Conservation (phyloP, 2,329 filamentous ascomycete genomes). For the Stylonectria norvegica region DNA sequence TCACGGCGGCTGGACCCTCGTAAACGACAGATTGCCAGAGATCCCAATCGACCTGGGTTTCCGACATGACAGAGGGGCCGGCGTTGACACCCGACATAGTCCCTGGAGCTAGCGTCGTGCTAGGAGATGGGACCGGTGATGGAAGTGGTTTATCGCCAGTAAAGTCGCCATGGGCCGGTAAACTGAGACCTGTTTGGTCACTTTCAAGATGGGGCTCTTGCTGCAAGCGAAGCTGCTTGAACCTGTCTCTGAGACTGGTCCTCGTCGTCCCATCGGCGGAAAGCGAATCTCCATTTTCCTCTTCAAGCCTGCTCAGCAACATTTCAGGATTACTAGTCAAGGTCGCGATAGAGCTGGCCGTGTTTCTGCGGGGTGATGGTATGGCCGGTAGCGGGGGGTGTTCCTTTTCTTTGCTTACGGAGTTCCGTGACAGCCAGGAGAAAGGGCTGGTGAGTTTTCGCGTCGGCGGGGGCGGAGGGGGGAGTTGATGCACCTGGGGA, state of each 20-base stretch:
- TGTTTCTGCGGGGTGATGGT: slow-evolving; percentile 60
- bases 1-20: slow-evolving; percentile 84
- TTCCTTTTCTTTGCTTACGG: slow-evolving; percentile 55
- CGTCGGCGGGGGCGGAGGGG: slow-evolving; percentile 37
- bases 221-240: slow-evolving; percentile 71
- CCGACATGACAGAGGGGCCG: slow-evolving; percentile 66
- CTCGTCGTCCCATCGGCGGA: slow-evolving; percentile 45
- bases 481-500: slow-evolving; percentile 30
- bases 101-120: slow-evolving; percentile 72
- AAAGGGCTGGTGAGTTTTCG: slow-evolving; percentile 87
- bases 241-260: slow-evolving; percentile 71
- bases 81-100: slow-evolving; percentile 79
- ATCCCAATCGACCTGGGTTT: slow-evolving; percentile 93
- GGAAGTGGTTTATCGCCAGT: slow-evolving; percentile 33
- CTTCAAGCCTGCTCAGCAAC: slow-evolving; percentile 72
- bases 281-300: slow-evolving; percentile 52
- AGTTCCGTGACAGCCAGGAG: slow-evolving; percentile 73
- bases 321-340: slow-evolving; percentile 77
- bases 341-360: slow-evolving; percentile 75
- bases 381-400: slow-evolving; percentile 52
- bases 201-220: slow-evolving; percentile 61
- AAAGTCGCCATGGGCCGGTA: slow-evolving; percentile 22
- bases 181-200: slow-evolving; percentile 18
- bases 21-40: slow-evolving; percentile 96
- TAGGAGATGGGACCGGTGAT: slow-evolving; percentile 60